These are phyloP conservation scores for Agaricales sp. DNA, from an alignment of 1,284 basidiomycete species.

Conservation along the genomic window DNA sequence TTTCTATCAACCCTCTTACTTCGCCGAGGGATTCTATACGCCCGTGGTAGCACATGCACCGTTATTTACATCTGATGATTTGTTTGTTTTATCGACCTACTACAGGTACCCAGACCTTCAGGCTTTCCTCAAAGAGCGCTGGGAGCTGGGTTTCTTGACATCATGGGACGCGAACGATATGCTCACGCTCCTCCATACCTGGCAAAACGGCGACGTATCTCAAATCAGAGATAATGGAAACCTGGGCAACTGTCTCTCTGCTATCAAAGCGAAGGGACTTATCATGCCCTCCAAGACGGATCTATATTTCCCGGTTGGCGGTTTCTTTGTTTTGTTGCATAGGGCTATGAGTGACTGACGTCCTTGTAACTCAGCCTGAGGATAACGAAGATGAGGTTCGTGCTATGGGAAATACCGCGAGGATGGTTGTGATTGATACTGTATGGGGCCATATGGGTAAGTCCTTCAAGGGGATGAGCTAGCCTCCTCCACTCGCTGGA, in stretches of 20 bases:
- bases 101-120: conserved; percentile 36
- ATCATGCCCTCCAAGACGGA: conserved; percentile 53
- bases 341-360: too few species aligned
- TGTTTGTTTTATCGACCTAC: too few species aligned
- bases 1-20: too few species aligned
- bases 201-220: conserved; percentile 45
- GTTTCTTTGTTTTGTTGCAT: too few species aligned
- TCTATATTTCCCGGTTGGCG: conserved; percentile 49
- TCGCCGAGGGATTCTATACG: conserved; percentile 37
- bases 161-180: conserved; percentile 51
- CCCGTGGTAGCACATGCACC: conserved; percentile 4
- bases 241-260: conserved; percentile 26
- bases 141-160: conserved; percentile 37
- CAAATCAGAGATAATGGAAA: conserved; percentile 32
- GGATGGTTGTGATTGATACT: too few species aligned
- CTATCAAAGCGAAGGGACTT: conserved; percentile 39
- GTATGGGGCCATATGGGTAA: too few species aligned
- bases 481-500: too few species aligned
- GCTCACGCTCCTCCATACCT: conserved; percentile 40
- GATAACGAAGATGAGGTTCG: too few species aligned
- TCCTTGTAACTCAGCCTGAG: too few species aligned
- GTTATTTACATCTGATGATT: background rate
- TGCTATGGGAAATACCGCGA: too few species aligned
- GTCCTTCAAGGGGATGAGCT: too few species aligned
- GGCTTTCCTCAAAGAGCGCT: conserved; percentile 38